A percentile compares a stretch with the other conserved stretches of the same genome.
These are phyloP conservation scores for Kwoniella europaea DNA, from an alignment of 768 basidiomycete species.

Conservation along the genomic window DNA sequence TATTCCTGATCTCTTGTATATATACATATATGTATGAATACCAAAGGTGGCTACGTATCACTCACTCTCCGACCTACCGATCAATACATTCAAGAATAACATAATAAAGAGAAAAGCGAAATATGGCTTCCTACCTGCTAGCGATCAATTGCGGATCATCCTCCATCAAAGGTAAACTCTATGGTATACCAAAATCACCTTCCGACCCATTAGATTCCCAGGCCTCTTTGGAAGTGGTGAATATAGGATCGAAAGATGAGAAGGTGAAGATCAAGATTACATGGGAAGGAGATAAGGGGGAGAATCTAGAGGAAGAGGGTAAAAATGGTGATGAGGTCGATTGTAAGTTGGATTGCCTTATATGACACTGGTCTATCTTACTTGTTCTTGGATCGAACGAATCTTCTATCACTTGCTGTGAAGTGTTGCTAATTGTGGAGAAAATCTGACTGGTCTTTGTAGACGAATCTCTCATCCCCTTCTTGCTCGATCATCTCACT, in stretches of 20 bases:
- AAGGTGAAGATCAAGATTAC: constrained; percentile 59
- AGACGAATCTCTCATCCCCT: constrained; percentile 52
- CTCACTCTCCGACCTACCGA: too few species aligned
- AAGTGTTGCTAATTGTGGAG: too few species aligned
- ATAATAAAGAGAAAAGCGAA: background rate
- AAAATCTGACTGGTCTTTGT: too few species aligned
- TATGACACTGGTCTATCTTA: constrained; percentile 6
- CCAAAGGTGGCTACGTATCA: too few species aligned
- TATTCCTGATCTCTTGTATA: too few species aligned
- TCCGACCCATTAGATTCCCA: constrained; percentile 38
- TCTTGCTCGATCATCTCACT: constrained; percentile 45
- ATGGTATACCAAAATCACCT: constrained; percentile 50
- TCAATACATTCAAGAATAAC: background rate
- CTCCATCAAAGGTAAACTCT: constrained; percentile 82
- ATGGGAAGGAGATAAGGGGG: constrained; percentile 39
- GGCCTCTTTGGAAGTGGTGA: constrained; percentile 42
- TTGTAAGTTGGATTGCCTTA: constrained; percentile 36
- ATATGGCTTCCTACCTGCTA: constrained; percentile 61
- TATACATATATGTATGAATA: too few species aligned
- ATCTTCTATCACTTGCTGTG: too few species aligned
- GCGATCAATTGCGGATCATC: constrained; percentile 82
- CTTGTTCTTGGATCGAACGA: too few species aligned
- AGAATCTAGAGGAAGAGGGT: constrained; percentile 44
- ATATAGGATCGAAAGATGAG: constrained; percentile 56
- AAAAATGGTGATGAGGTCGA: constrained; percentile 52